Base-by-base conservation (phyloP, 2,329 filamentous ascomycete species). In the Tolypocladium endophyticum region DNA sequence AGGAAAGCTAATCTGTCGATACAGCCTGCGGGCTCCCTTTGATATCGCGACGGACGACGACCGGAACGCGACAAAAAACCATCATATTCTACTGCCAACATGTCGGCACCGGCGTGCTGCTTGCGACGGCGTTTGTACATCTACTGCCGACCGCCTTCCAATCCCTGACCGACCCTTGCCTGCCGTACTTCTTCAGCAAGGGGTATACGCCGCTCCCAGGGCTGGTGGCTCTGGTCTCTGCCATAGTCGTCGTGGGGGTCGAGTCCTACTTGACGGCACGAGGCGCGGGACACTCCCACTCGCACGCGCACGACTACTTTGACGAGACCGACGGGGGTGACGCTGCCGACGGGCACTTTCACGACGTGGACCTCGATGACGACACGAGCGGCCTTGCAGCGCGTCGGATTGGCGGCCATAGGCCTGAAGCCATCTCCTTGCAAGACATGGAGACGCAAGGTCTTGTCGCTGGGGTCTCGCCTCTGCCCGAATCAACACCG, bases 231-330 rank as follows among this genome's bases (percentile, higher is more conserved):
- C 93, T 96, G 89, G 73, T 86, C 12, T 86, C 89, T 14, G 89
- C 90, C n/a, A 80, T 96, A 61, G 77, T 89, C 4, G 92, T 97
- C 3, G 90, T 96, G 8, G 83, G 85, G 2, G 82, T 97, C 58
- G 93, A 97, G 73, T 96, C 94, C 76, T 91, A 92, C 71, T 87
- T 97, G 65, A 92, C 91, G 0, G 88, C 87, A 2, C 75, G 84
- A 59, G 85, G 85, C 52, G 85, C 84, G 1, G 79, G 82, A 1
- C 85, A 85, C 67, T 82, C 81, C 1, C 82, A 87, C 67, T 79
- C 81, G 1, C 84, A 86, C 64, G 71, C 76, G 38, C 77, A 76
- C 59, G 69, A 69, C 14, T 72, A 73, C 39, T 82, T 79, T 71
- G 81, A 81, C 74, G 79, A 81, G 39, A 77, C 79, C 4, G 75